Base-by-base conservation (phyloP, 73 alveolate genomes). In the Paramecium sexaurelia region DNA sequence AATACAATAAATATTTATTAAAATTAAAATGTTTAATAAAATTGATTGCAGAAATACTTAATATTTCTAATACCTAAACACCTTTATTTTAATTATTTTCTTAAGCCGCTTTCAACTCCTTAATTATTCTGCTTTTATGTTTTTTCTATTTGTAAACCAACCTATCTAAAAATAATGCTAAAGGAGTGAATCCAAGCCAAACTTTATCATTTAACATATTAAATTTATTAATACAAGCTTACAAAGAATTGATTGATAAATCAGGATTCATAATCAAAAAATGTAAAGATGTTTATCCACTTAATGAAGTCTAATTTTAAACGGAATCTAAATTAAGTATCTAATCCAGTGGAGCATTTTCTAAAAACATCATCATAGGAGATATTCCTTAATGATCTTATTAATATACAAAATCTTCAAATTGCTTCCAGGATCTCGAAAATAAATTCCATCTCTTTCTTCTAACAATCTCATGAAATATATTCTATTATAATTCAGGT, bases 381-480 rank as follows among this genome's bases (percentile, higher is more conserved):
- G 90, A 78, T n/a, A 45, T 43, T 41, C 90, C 90, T 13, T 78
- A 29, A 78, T 24, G 40, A 45, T 78, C 90, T 45, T 22, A 3
- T 45, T 78, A 39, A 78, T 78, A 78, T 9, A 78, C 73, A 32
- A 78, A 19, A 24, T 78, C 6, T 24, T 45, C 73, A 78, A 41
- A 39, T 78, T 41, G 15, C 5, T 35, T 71, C 13, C 19, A 71
- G 41, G 68, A 29, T 78, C 71, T 78, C 9, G 45, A 5, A 43
- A 78, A 78, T 39, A 41, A 20, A 78, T 78, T 78, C 90, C 90
- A 78, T 41, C 90, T 78, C 45, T 78, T 78, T 78, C 90, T 78
- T 15, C 90, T 78, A 9, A 78, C 90, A 39, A 78, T 78, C 6
- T 78, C 90, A 40, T 78, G 90, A 19, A 78, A 78, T 1, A 78